Evolutionary conservation across 768 basidiomycete species (phyloP).

Genomic region (Exidia glandulosa): DNA sequence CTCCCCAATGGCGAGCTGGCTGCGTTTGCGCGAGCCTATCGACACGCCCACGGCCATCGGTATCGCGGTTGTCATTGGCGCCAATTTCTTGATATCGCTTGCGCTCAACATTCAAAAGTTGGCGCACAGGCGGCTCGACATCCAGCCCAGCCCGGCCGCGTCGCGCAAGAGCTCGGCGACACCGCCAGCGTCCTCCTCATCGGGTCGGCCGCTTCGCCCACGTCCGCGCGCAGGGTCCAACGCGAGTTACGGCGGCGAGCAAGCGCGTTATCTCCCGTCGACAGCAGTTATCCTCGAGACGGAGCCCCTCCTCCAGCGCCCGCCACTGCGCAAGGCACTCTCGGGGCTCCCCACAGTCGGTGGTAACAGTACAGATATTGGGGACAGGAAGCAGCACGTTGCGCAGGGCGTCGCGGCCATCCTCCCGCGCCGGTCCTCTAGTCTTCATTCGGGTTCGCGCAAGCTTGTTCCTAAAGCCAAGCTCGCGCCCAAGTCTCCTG

Average conservation of each 20-base stretch:
- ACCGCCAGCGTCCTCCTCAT: background rate
- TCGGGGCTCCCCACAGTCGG: background rate
- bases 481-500: background rate
- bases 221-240: background rate
- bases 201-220: background rate
- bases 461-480: background rate
- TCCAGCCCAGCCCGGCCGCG: slow-evolving; percentile 12
- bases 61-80: slow-evolving; percentile 70
- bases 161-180: background rate
- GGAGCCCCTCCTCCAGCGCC: background rate
- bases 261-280: background rate
- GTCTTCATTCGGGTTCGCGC: background rate
- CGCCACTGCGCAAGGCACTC: background rate
- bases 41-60: slow-evolving; percentile 58
- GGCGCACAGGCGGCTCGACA: slow-evolving; percentile 64
- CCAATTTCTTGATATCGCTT: slow-evolving; percentile 81
- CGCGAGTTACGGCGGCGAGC: background rate
- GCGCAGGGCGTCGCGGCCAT: background rate
- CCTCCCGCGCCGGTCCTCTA: background rate
- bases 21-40: slow-evolving; percentile 25
- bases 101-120: slow-evolving; percentile 91
- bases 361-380: background rate
- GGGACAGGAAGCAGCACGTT: background rate
- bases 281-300: background rate
- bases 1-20: background rate